phyloP scores from a whole-genome alignment of 257 asterid species.

The Ballota nigra region DNA sequence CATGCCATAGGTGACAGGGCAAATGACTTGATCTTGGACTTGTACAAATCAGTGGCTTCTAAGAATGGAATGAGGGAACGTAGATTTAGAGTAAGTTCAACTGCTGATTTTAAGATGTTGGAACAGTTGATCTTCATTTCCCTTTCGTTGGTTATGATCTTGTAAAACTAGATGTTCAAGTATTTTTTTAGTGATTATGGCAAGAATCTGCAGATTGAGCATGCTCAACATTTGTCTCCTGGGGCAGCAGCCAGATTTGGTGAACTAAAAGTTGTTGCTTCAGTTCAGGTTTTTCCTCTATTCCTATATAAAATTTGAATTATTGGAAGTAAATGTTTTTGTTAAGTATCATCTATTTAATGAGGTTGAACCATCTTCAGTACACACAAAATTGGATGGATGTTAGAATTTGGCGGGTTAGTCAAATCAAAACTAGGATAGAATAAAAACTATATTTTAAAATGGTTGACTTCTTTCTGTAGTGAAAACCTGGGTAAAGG shows the following conservation, averaged over 20 bases:
- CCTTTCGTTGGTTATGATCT: slow-evolving; percentile 8
- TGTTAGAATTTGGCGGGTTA: too few relatives aligned
- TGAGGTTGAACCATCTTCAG: background rate
- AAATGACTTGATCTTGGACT: slow-evolving; percentile 77
- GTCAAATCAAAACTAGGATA: background rate
- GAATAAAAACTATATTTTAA: too few relatives aligned
- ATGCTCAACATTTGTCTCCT: slow-evolving; percentile 94
- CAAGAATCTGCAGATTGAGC: slow-evolving; percentile 74
- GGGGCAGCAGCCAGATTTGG: slow-evolving; percentile 73
- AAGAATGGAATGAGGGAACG: slow-evolving; percentile 71
- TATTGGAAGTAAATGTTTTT: slow-evolving; percentile 2
- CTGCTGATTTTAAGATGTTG: slow-evolving; percentile 18
- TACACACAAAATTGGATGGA: too few relatives aligned
- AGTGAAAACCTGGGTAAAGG: background rate
- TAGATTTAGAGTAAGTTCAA: slow-evolving; percentile 69
- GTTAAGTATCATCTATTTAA: background rate
- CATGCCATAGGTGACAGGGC: slow-evolving; percentile 97
- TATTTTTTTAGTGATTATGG: slow-evolving; percentile 19
- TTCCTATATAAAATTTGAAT: background rate
- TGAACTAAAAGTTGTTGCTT: slow-evolving; percentile 68
- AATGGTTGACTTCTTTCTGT: background rate
- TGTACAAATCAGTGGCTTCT: slow-evolving; percentile 67
- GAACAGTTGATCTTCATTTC: slow-evolving; percentile 17
- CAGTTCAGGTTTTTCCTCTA: slow-evolving; percentile 70
- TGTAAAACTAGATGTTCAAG: slow-evolving; percentile 7